Conservation (phyloP, 2,329 filamentous ascomycete genomes). For the Aspergillus sp. region DNA sequence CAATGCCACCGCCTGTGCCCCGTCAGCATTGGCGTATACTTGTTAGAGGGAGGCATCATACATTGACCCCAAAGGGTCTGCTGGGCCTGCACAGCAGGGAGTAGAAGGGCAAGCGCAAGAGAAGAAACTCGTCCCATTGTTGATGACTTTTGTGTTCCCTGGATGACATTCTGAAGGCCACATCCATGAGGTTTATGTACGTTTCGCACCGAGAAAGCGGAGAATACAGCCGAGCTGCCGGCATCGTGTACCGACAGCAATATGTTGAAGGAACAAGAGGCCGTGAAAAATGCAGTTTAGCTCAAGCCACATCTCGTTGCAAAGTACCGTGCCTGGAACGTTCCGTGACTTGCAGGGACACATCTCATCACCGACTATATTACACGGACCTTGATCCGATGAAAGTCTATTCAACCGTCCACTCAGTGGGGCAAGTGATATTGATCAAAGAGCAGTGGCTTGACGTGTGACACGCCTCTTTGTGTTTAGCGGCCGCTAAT, state of each 20-base stretch:
- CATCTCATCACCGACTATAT: neutral
- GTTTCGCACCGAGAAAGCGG: neutral
- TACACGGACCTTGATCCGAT: neutral
- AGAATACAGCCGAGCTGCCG: neutral
- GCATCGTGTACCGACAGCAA: neutral
- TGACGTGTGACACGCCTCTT: neutral
- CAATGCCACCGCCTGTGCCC: neutral
- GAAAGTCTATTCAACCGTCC: neutral
- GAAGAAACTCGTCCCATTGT: neutral
- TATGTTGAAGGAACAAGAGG: neutral
- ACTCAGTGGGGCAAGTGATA: neutral
- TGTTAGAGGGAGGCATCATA: neutral
- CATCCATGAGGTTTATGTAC: neutral
- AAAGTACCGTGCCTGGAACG: neutral
- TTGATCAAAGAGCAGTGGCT: neutral
- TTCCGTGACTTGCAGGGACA: neutral
- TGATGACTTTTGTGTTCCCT: neutral
- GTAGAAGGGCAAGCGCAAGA: neutral
- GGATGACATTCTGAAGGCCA: neutral
- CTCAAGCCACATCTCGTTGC: neutral
- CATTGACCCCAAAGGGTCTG: slow-evolving; percentile 5
- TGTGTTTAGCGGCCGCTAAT: neutral
- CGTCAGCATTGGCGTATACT: neutral
- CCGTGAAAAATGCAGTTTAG: neutral
- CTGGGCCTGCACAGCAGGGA: slow-evolving; percentile 1